A percentile compares a stretch with the other conserved stretches of the same genome.
These are phyloP conservation scores for Isoetes taiwanensis DNA, from an alignment of 75 land plant species.

Conservation along the genomic window DNA sequence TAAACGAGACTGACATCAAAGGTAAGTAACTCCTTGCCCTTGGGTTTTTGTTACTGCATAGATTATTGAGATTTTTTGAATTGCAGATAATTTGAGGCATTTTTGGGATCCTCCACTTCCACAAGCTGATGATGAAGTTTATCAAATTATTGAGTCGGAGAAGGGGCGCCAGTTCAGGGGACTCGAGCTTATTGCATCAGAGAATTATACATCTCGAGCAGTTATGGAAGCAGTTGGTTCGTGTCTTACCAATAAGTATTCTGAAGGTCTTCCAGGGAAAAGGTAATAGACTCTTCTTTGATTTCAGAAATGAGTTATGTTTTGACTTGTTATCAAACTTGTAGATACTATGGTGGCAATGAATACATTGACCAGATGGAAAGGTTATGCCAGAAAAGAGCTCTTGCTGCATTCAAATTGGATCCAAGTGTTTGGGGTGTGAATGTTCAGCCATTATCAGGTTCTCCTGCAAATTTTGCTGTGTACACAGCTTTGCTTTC, in stretches of 20 bases:
- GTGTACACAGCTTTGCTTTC: constrained; percentile 80
- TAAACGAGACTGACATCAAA: too few relatives aligned
- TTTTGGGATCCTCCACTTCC: constrained; percentile 37
- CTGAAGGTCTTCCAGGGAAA: constrained; percentile 93
- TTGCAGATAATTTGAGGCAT: constrained; percentile 11
- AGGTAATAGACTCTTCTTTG: too few relatives aligned
- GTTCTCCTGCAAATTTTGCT: constrained; percentile 89
- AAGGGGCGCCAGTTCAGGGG: constrained; percentile 58
- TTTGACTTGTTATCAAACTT: neutral
- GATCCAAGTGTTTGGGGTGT: constrained; percentile 76
- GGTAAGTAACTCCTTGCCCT: too few relatives aligned
- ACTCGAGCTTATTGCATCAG: constrained; percentile 88
- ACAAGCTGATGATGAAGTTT: constrained; percentile 48
- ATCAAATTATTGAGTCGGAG: constrained; percentile 57
- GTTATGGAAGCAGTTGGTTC: constrained; percentile 95
- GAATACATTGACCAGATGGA: constrained; percentile 79
- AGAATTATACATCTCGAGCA: constrained; percentile 83
- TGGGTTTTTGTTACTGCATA: too few relatives aligned
- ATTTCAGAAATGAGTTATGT: too few relatives aligned
- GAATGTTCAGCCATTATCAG: constrained; percentile 88
- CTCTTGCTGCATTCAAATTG: constrained; percentile 62
- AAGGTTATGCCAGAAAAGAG: constrained; percentile 64
- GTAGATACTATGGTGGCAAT: constrained; percentile 92
- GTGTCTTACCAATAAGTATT: constrained; percentile 88
- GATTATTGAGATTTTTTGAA: too few relatives aligned